A percentile compares a stretch with the other conserved stretches of the same genome.
Conservation (phyloP, 2,329 filamentous ascomycete species). For the Talaromyces amestolkiae region DNA sequence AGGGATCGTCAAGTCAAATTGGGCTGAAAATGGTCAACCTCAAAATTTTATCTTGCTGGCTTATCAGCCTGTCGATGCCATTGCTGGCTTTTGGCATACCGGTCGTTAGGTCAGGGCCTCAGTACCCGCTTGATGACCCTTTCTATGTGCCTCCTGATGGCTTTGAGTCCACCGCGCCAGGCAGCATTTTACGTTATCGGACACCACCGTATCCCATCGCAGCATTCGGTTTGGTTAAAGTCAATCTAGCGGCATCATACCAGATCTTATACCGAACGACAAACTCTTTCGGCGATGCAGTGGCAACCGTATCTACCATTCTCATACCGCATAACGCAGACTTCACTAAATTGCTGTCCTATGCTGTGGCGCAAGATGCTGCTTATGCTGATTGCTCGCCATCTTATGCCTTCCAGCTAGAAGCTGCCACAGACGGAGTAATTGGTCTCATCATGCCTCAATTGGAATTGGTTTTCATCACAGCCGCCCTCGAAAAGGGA, state of each 20-base stretch:
- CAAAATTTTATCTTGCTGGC: constrained; percentile 1
- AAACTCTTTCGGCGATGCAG: constrained; percentile 36
- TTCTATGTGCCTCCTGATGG: constrained; percentile 31
- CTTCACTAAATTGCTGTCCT: constrained; percentile 40
- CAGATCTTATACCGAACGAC: constrained; percentile 45
- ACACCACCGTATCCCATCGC: constrained; percentile 27
- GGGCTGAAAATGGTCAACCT: not conserved
- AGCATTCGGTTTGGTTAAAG: constrained; percentile 23
- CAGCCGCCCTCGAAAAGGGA: constrained; percentile 41
- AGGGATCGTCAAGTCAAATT: not conserved
- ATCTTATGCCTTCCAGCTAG: constrained; percentile 32
- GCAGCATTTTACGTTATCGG: constrained; percentile 30
- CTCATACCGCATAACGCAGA: constrained; percentile 37
- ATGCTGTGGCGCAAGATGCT: constrained; percentile 39
- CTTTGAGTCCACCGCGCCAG: constrained; percentile 27
- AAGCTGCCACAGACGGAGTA: constrained; percentile 41
- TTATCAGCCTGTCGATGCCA: constrained; percentile 9
- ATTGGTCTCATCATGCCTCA: constrained; percentile 34
- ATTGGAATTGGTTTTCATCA: constrained; percentile 34
- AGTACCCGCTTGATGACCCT: constrained; percentile 27
- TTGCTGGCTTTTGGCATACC: constrained; percentile 2
- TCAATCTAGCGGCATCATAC: constrained; percentile 27
- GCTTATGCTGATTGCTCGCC: constrained; percentile 29
- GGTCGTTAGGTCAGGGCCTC: constrained; percentile 12
- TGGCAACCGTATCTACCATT: constrained; percentile 41